Percentiles rank a stretch among this genome's conserved stretches.
These are phyloP conservation scores for Solanum acaule DNA, from an alignment of 257 asterid genomes.

Conservation along the genomic window DNA sequence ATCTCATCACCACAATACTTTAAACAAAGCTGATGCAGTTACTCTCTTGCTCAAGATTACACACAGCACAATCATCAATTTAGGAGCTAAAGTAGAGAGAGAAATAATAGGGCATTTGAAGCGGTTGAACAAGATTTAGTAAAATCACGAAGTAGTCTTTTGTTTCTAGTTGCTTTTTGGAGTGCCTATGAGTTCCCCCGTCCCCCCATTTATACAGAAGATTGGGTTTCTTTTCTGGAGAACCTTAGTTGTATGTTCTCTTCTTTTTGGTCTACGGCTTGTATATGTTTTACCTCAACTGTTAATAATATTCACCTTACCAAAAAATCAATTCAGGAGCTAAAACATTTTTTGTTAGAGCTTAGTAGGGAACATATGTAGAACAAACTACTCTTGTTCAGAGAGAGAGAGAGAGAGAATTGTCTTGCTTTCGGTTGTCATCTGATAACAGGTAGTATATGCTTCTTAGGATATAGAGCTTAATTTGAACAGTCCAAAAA, in stretches of 20 bases:
- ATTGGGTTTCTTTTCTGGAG: neutral
- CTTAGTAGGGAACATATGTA: neutral
- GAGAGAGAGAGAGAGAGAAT: neutral
- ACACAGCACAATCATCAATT: neutral
- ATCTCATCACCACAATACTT: neutral
- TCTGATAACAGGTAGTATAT: neutral
- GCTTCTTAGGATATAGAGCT: neutral
- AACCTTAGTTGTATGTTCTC: neutral
- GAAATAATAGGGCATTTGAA: neutral
- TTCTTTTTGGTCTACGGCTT: neutral
- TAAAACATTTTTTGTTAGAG: neutral
- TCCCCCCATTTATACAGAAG: neutral
- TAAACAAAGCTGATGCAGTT: neutral
- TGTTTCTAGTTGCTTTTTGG: neutral
- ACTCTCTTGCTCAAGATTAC: neutral
- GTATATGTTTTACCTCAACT: neutral
- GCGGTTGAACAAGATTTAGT: neutral
- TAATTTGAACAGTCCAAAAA: neutral
- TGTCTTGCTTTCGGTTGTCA: neutral
- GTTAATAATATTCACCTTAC: neutral
- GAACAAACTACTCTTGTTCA: neutral
- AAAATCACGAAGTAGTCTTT: neutral
- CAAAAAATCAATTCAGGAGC: neutral
- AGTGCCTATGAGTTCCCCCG: neutral
- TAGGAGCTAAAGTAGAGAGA: neutral